Base-by-base conservation (phyloP, 2,329 filamentous ascomycete species). In the Myriangium duriaei region DNA sequence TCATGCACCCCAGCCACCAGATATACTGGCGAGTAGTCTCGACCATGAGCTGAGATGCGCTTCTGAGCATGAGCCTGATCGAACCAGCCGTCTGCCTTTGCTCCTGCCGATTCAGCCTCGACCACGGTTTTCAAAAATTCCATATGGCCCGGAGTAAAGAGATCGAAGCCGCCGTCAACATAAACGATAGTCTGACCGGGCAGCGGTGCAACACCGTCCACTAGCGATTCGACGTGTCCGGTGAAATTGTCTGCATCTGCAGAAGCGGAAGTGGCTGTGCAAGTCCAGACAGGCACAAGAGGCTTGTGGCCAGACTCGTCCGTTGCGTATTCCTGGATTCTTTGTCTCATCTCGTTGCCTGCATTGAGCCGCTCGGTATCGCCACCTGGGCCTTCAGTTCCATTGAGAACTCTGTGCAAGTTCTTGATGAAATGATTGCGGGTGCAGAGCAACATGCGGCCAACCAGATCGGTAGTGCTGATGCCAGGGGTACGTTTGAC, bases 61-160 rank as follows among this genome's bases (percentile, higher is more conserved):
- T 79, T 71, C 35, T 73, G 62, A 16, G 69, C 66, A 1, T 76
- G 73, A 42, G 77, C 71, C 32, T 78, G 66, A 1, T 71, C 69
- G 53, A 79, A 87, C 85, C 87, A 94, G 5, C 81, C 83, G 4
- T 74, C 70, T 32, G 71, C 57, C 32, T 64, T 66, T 4, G 79
- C 86, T 34, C 78, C 65, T 39, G 73, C 67, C 49, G 85, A 75
- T 60, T 96, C 88, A 0, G 71, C 67, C 45, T 79, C 64, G 6
- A 79, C 69, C 3, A 98, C 88, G 29, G 74, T 71, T 32, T 80
- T 76, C 39, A 98, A 69, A 50, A 98, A 98, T 56, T 93, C 87
- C 50, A 98, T 96, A 57, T 98, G 91, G 0, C 91, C 91, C 34
- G 85, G 93, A 1, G 84, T 94, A 62, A 98, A 98, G 14, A 98